Evolutionary conservation across 2,329 filamentous ascomycete genomes (phyloP), one percentile per base, ranked within the genome.

Genomic region (Calonectria hawksworthii): DNA sequence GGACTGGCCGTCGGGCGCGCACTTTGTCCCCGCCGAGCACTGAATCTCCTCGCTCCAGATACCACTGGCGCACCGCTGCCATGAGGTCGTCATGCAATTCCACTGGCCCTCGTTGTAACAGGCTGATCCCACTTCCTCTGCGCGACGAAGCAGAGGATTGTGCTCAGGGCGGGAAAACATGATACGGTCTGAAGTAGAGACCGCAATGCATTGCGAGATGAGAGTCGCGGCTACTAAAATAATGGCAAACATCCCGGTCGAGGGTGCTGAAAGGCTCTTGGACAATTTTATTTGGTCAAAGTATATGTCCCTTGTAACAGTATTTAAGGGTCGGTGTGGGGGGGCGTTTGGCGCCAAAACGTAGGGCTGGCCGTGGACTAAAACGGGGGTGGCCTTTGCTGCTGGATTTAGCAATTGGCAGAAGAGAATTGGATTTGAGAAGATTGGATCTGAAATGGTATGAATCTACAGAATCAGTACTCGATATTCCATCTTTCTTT

Each of bases 61-160:
- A 2, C 89, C 88, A 13, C 83, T 81, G 3, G 87, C 88, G 78
- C 89, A 91, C 34, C 89, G 86, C 81, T 91, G 89, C 83, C 87
- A 91, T 41, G 83, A 84, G 26, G 77, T 82, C 0, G 83, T 85
- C 83, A 90, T 87, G 83, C 89, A 91, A 81, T 90, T 89, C 89
- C 89, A 91, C 75, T 87, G 86, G n/a, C 89, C 89, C 73, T 91
- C 89, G 16, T 83, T 79, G 14, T 82, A 81, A 80, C 89, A 90
- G 6, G 81, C 76, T 2, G 86, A 82, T 26, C 87, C 87, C 4
- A 78, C 81, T 16, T 82, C 74, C 74, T 85, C 80, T 18, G 79
- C 78, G n/a, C 81, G 80, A 32, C 70, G 75, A 14, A 72, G 23
- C 1, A 81, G 63, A 23, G 70, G 10, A 23, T 21, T 44, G 21